Percentiles rank a stretch among this genome's conserved stretches.
Evolutionary conservation across 129 eudicot species (phyloP).

Genomic region (Pittosporum tobira): DNA sequence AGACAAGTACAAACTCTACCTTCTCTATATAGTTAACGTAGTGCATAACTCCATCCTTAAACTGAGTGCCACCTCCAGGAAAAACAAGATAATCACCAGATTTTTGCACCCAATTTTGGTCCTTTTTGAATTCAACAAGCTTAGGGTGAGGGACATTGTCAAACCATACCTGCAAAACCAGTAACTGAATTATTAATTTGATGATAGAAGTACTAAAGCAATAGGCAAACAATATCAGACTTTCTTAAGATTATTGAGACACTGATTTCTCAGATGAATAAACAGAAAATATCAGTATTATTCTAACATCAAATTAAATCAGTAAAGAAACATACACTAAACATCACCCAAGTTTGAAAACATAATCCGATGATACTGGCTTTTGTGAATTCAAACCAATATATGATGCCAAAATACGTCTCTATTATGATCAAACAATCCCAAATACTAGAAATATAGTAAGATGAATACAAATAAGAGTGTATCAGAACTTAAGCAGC

Average conservation of each 20-base stretch:
- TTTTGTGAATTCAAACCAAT: background rate
- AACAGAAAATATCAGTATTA: conserved; percentile 9
- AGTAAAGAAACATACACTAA: background rate
- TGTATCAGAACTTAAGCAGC: too few species aligned
- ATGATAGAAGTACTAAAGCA: background rate
- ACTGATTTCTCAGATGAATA: background rate
- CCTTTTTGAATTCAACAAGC: conserved; percentile 98
- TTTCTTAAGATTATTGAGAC: background rate
- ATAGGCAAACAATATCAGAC: background rate
- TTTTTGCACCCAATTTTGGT: conserved; percentile 79
- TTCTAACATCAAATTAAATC: conserved; percentile 4
- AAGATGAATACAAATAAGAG: too few species aligned
- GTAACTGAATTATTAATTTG: background rate
- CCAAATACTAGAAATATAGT: too few species aligned
- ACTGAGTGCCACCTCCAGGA: conserved; percentile 99
- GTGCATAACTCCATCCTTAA: conserved; percentile 69
- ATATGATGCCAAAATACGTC: too few species aligned
- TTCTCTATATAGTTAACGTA: conserved; percentile 69
- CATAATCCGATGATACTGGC: background rate
- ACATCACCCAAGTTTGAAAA: background rate
- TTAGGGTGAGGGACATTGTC: conserved; percentile 95
- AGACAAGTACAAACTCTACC: conserved; percentile 31
- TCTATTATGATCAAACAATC: too few species aligned
- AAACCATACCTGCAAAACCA: conserved; percentile 70
- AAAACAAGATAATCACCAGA: conserved; percentile 72